Percentiles rank a stretch among this genome's conserved stretches.
Evolutionary conservation across 139 green algal genomes (phyloP).

Genomic region (Coelastrella sp.): DNA sequence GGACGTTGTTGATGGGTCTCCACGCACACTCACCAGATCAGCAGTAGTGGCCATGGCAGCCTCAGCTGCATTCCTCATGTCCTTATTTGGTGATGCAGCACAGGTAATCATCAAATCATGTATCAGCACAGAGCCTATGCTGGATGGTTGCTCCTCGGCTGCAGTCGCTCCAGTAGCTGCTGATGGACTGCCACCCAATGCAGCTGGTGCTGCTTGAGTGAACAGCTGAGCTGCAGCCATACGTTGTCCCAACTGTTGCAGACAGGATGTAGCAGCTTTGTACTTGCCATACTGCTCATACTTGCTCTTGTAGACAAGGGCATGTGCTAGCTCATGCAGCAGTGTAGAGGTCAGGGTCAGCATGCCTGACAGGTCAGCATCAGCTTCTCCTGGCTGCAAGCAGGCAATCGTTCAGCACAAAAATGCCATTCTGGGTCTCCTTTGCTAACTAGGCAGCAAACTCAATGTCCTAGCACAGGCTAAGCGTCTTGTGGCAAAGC

Average conservation of each 20-base stretch:
- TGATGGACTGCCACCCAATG: not conserved
- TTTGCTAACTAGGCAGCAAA: no score
- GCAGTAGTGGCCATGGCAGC: not conserved
- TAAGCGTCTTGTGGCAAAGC: no score
- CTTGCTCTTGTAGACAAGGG: not conserved
- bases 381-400: conserved; percentile 29
- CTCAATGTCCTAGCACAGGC: no score
- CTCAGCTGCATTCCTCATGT: conserved; percentile 24
- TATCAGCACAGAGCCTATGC: not conserved
- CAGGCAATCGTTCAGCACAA: no score
- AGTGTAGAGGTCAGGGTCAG: not conserved
- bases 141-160: not conserved
- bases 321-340: conserved; percentile 2
- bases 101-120: not conserved
- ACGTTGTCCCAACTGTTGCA: not conserved
- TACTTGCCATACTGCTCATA: not conserved
- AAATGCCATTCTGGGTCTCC: no score
- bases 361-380: not conserved
- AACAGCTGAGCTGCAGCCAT: conserved; percentile 12
- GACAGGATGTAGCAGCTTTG: not conserved
- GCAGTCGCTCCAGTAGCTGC: not conserved
- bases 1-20: not conserved
- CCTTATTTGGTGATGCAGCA: not conserved
- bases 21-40: not conserved
- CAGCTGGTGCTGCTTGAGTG: not conserved